Evolutionary conservation across 2,329 filamentous ascomycete species (phyloP), one percentile per base, ranked within the genome.

Genomic region (Davidsoniella virescens): DNA sequence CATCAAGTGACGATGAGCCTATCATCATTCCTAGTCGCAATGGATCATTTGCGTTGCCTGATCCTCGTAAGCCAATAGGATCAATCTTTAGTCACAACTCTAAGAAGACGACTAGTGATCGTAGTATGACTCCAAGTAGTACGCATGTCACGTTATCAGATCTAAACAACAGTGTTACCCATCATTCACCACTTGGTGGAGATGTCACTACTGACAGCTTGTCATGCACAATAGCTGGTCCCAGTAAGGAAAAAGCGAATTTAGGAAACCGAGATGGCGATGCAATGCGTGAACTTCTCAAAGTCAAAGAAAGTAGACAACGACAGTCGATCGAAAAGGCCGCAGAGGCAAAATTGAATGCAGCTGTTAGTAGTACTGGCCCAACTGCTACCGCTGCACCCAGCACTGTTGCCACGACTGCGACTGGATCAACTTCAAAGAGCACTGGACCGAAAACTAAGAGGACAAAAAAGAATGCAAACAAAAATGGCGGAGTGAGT

Each of bases 11-110:
- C 54, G 77, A 81, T 49, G 78, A 81, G 51, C 75, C 75, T 10
- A 80, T 81, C 54, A 70, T 80, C 46, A 76, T 82, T 38, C 76
- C 77, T 26, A 80, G 76, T 59, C 69, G 76, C 41, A 75, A 70
- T 54, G 67, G 67, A 3, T 67, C 64, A 1, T 80, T 79, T 59
- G 71, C 69, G 2, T 61, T 77, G 6, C 74, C 73, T 0, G 72
- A 76, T 49, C 71, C 74, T 0, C 62, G 66, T 26, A 71, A 69
- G 54, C 70, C 72, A 3, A 66, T 69, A 2, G 67, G 67, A 1
- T 67, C 70, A 41, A 68, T 71, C 18, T 70, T 72, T 5, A 49
- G 23, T n/a, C 25, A 40, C 29, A 68, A 71, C 55, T 64, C 63
- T 4, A 67, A 68, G 48, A 65, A 67, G 23, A 73, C 70, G 52